Evolutionary conservation across 148 eudicot species (phyloP), one percentile per base, ranked within the genome.

Genomic region (Camellia japonica): DNA sequence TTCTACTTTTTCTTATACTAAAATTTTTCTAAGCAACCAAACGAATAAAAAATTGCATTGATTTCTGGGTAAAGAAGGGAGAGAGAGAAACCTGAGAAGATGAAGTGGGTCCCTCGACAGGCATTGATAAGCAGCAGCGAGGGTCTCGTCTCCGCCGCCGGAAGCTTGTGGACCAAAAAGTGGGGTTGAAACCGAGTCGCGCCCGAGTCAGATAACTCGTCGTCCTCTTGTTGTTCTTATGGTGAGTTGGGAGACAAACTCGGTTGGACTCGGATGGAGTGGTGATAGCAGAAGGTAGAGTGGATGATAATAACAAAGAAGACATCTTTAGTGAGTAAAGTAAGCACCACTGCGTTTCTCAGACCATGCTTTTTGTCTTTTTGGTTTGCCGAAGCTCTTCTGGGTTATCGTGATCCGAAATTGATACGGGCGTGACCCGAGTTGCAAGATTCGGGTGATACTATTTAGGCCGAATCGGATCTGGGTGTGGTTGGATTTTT

Each of bases 51-150:
- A 58, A 47, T 18, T 49, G 61, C 56, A 42, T 3, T 2, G 16
- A 20, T 7, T 1, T 64, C 58, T 14, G 20, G 23, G 46, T 49
- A 49, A 13, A n/a, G 4, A 23, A 19, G 6, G 8, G 1, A 30
- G 65, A 82, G 16, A 7, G 16, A 52, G 56, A 66, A 38, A 82
- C 85, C 81, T 80, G 76, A 60, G 83, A 71, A 79, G 85, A 63
- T 12, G 84, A 63, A 52, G 75, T 54, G 75, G 64, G 30, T 42
- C 74, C 82, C 75, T 68, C 80, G 74, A 69, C 47, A 14, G 84
- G 78, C 82, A 81, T 83, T 8, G 86, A 49, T 18, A 71, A 65
- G 77, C 67, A 83, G 78, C 86, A 83, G 79, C 62, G 43, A 66
- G 13, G 55, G 41, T 64, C 6, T 30, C 68, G 75, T 60, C 78